Evolutionary conservation across 2,329 filamentous ascomycete genomes (phyloP).

Genomic region (Fusarium odoratissimum): DNA sequence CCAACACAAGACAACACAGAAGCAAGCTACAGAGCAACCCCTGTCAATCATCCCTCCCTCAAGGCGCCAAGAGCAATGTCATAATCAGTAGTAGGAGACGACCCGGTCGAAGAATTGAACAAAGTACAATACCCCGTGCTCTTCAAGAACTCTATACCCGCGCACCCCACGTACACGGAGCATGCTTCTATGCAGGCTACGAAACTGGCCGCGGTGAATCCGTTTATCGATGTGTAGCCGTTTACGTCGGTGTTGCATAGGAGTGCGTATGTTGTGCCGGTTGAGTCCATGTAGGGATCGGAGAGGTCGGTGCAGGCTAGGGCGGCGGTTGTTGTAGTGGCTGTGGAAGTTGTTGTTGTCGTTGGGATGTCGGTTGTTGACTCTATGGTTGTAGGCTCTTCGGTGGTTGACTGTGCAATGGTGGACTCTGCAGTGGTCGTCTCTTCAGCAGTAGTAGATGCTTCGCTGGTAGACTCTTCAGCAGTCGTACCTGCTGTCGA

Average conservation of each 20-base stretch:
- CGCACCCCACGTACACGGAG: neutral
- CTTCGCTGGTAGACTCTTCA: neutral
- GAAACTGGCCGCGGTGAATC: neutral
- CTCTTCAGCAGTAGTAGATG: neutral
- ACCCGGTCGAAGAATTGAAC: neutral
- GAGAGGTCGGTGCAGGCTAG: neutral
- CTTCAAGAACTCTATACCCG: neutral
- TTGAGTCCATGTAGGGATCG: neutral
- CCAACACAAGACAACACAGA: neutral
- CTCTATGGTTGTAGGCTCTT: neutral
- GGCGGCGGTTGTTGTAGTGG: neutral
- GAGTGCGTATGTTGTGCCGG: neutral
- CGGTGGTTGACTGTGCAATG: neutral
- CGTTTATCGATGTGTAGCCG: rapidly evolving
- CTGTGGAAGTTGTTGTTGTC: neutral
- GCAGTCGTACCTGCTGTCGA: neutral
- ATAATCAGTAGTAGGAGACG: too few species aligned
- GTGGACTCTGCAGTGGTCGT: neutral
- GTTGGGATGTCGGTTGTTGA: neutral
- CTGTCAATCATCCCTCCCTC: neutral
- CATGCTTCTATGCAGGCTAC: neutral
- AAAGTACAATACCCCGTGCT: neutral
- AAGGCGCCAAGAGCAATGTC: neutral
- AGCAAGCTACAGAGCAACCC: neutral
- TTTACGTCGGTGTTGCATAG: neutral